These are phyloP conservation scores for Zelopaecilomyces penicillatus DNA, from an alignment of 2,329 filamentous ascomycete species.

Conservation along the genomic window DNA sequence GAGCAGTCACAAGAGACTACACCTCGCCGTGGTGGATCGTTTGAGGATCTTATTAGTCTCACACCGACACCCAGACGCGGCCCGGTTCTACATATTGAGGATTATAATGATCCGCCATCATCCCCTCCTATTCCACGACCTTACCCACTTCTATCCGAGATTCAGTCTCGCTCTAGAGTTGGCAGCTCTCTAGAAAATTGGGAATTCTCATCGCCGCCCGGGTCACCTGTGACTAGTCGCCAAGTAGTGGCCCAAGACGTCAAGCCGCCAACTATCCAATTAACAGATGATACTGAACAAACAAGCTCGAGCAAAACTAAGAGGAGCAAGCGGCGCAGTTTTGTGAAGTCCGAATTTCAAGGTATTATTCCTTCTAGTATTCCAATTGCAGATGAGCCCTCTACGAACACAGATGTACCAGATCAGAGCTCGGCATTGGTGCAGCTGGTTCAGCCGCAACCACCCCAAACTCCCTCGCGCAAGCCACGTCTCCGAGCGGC, in stretches of 20 bases:
- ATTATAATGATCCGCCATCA: conserved; percentile 46
- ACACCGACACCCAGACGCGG: conserved; percentile 54
- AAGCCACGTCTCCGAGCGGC: conserved; percentile 7
- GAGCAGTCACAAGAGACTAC: conserved; percentile 30
- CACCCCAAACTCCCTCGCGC: conserved; percentile 13
- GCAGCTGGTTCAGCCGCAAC: not conserved
- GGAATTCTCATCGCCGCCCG: conserved; percentile 51
- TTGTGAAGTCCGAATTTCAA: conserved; percentile 2
- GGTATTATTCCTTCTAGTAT: conserved; percentile 24
- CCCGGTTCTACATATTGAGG: conserved; percentile 40
- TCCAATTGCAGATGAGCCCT: not conserved
- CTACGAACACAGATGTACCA: conserved; percentile 6
- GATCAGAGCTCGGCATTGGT: conserved; percentile 2
- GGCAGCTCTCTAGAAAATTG: conserved; percentile 31
- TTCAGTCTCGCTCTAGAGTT: conserved; percentile 38
- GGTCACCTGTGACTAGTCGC: conserved; percentile 36
- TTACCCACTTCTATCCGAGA: conserved; percentile 44
- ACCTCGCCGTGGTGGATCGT: conserved; percentile 35
- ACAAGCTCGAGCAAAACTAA: conserved; percentile 11
- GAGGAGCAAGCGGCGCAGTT: not conserved
- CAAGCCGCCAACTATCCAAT: conserved; percentile 10
- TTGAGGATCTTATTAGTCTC: conserved; percentile 47
- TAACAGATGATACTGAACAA: conserved; percentile 9
- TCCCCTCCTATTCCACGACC: conserved; percentile 49
- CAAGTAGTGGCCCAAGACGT: conserved; percentile 13